These are phyloP conservation scores for Uronychia setigera DNA, from an alignment of 73 alveolate genomes.

Conservation along the genomic window DNA sequence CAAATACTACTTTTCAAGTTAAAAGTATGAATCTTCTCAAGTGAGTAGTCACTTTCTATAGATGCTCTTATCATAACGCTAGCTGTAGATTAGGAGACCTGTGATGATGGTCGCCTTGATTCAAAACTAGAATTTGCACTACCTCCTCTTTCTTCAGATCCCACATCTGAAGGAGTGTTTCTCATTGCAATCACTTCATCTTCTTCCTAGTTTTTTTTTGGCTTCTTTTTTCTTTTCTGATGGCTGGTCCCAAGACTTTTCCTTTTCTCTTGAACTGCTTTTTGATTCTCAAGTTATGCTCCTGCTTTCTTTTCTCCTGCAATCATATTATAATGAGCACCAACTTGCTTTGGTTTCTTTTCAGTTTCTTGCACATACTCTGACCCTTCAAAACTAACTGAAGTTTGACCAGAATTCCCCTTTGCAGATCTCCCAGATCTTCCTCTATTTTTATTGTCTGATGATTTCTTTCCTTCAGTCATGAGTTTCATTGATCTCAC, in stretches of 20 bases:
- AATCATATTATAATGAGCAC: neutral
- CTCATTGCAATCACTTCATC: neutral
- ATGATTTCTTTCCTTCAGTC: neutral
- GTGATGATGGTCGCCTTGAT: neutral
- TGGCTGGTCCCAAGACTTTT: too few relatives aligned
- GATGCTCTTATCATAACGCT: conserved; percentile 11
- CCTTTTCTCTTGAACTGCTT: neutral
- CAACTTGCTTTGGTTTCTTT: neutral
- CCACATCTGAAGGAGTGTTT: neutral
- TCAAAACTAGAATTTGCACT: neutral
- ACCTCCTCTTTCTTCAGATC: neutral
- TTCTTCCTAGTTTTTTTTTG: too few relatives aligned
- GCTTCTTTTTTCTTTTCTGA: too few relatives aligned
- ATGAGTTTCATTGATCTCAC: conserved; percentile 1
- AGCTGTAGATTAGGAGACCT: neutral
- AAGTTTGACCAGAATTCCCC: neutral
- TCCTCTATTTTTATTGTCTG: neutral
- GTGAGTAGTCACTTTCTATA: conserved; percentile 16
- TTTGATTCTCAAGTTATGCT: neutral
- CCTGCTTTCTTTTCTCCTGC: neutral
- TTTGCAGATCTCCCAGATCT: neutral
- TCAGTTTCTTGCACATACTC: neutral
- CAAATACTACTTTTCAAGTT: conserved; percentile 16
- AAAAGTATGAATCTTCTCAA: conserved; percentile 61
- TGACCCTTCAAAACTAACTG: too few relatives aligned